Evolutionary conservation across 768 basidiomycete species (phyloP), one percentile per base, ranked within the genome.

Genomic region (Lactarius vividus): DNA sequence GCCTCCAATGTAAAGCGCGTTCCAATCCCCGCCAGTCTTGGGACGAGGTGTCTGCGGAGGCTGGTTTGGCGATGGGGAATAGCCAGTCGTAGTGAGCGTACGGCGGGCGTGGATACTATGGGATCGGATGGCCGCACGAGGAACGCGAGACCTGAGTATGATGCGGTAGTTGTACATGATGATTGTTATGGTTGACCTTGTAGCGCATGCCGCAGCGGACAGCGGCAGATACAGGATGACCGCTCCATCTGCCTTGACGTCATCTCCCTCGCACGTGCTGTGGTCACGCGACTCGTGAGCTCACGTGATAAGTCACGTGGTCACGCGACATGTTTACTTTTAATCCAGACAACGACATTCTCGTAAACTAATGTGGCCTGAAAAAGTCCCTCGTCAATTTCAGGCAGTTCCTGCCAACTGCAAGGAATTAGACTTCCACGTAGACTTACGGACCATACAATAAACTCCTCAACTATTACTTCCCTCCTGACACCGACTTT

Each of bases 201-300:
- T 37, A 13, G 11, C 35, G 35, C 10, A 13, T 37, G 9, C 10
- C 35, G 35, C 35, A n/a, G n/a, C n/a, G n/a, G n/a, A n/a, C n/a
- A n/a, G n/a, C n/a, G n/a, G n/a, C n/a, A n/a, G n/a, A n/a, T n/a
- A n/a, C n/a, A 11, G 35, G 10, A 11, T 13, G 35, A 11, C 35
- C 35, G 35, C 35, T 35, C 55, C 20, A 33, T 33, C 33, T 82
- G 4, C 83, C 85, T 0, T 62, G 75, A 7, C 61, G 78, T 18
- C 82, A 82, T 65, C 68, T n/a, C 5, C 2, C 2, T 39, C 13
- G 20, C 56, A 35, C 33, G 55, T 82, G 55, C 37, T 37, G n/a
- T n/a, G n/a, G n/a, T n/a, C n/a, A n/a, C n/a, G n/a, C n/a, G n/a
- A n/a, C n/a, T n/a, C n/a, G n/a, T 33, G 33, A 33, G 33, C 33